These are phyloP conservation scores for Termitomyces sp. DNA, from an alignment of 768 basidiomycete species.

Conservation along the genomic window DNA sequence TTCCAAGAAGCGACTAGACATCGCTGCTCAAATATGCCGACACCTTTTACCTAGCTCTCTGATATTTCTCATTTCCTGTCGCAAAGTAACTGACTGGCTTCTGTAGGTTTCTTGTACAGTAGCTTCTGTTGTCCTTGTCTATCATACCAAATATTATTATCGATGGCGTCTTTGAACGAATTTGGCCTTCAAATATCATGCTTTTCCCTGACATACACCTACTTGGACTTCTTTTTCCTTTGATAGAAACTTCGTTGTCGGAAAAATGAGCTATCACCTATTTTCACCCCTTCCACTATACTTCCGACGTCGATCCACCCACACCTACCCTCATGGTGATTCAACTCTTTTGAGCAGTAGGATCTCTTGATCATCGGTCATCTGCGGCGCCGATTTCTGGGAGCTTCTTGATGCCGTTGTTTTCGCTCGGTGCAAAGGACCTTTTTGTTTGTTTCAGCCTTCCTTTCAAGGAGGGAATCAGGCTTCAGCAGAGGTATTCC, in stretches of 20 bases:
- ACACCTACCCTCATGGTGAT: not conserved
- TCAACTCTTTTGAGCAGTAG: not conserved
- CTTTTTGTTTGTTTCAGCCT: not conserved
- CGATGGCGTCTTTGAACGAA: not conserved
- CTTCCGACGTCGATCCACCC: not conserved
- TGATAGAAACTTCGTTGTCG: not conserved
- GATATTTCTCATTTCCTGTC: slow-evolving; percentile 24
- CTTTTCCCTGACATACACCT: not conserved
- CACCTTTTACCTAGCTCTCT: slow-evolving; percentile 63
- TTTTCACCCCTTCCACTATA: not conserved
- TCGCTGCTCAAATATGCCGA: slow-evolving; percentile 72
- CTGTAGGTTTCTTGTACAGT: not conserved
- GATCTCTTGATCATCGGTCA: not conserved
- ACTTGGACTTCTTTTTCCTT: not conserved
- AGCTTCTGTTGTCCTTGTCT: not conserved
- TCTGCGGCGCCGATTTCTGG: not conserved
- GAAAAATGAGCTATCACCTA: not conserved
- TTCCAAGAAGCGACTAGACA: slow-evolving; percentile 90
- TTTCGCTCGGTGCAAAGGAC: not conserved
- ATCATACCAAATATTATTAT: not conserved
- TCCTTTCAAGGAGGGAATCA: not conserved
- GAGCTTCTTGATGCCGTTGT: not conserved
- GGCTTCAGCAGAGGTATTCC: not conserved
- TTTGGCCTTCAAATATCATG: not conserved
- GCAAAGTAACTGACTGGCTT: not conserved